Conservation (phyloP, 805 yeast genomes). For the Pichia occidentalis region DNA sequence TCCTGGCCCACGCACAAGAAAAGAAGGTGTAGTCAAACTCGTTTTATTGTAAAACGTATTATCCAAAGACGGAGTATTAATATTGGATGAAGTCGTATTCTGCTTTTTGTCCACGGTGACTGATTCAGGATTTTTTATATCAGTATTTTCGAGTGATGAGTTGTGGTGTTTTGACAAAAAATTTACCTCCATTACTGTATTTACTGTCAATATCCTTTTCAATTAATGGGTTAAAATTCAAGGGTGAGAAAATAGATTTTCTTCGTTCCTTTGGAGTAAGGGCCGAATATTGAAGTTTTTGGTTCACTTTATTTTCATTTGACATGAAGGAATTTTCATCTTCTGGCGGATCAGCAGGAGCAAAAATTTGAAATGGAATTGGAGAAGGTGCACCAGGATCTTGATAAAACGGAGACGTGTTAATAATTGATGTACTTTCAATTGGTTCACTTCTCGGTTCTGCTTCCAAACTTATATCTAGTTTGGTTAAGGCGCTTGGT, state of each 20-base stretch:
- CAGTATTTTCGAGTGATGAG: conserved; percentile 4
- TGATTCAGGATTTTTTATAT: conserved; percentile 6
- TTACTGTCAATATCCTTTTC: conserved; percentile 74
- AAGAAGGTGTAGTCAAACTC: conserved; percentile 20
- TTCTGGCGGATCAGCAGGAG: conserved; percentile 26
- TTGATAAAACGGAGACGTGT: conserved; percentile 47
- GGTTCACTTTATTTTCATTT: conserved; percentile 8
- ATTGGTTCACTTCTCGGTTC: not conserved
- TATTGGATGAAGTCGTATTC: not conserved
- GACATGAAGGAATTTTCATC: conserved; percentile 9
- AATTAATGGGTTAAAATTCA: conserved; percentile 74
- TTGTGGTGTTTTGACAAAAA: conserved; percentile 42
- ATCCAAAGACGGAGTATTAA: not conserved
- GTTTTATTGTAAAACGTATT: not conserved
- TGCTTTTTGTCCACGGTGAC: not conserved
- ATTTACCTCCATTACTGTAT: conserved; percentile 86
- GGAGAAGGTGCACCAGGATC: conserved; percentile 88
- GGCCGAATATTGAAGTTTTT: not conserved
- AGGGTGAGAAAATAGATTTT: conserved; percentile 73
- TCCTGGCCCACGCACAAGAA: conserved; percentile 13
- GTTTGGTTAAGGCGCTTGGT: not conserved
- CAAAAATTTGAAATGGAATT: conserved; percentile 43
- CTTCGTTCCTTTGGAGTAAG: conserved; percentile 33
- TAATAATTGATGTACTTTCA: not conserved
- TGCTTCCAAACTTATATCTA: conserved; percentile 1